Conservation (phyloP, 2,329 filamentous ascomycete genomes). For the Monosporascus ibericus region DNA sequence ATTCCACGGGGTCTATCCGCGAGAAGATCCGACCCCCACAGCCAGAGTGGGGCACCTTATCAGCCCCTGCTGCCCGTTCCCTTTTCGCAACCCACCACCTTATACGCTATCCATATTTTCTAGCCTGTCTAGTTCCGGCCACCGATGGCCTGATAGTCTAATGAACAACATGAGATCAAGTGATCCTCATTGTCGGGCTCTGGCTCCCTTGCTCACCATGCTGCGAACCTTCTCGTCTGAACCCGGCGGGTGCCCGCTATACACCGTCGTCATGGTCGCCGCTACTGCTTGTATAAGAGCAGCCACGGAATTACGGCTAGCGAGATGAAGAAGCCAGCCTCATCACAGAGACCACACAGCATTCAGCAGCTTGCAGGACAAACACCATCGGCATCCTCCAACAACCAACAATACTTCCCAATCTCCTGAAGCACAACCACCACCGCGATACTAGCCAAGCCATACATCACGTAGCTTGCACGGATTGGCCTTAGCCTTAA, state of each 20-base stretch:
- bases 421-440: too few species aligned
- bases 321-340: neutral
- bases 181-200: neutral
- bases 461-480: too few species aligned
- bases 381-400: neutral
- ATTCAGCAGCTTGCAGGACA: neutral
- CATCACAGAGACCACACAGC: neutral
- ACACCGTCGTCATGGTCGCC: neutral
- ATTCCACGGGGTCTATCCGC: neutral
- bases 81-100: neutral
- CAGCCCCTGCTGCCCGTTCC: neutral
- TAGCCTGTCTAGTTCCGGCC: neutral
- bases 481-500: too few species aligned
- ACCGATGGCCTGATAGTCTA: neutral
- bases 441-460: too few species aligned
- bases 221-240: neutral
- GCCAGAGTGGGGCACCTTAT: neutral
- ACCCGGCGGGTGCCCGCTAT: neutral
- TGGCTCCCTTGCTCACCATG: neutral
- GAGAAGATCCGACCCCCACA: neutral
- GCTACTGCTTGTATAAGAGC: neutral
- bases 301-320: neutral
- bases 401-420: neutral
- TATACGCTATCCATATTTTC: too few species aligned
- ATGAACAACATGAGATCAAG: neutral